phyloP scores from a whole-genome alignment of 164 flowering plant genomes.

The Aristolochia fimbriata region DNA sequence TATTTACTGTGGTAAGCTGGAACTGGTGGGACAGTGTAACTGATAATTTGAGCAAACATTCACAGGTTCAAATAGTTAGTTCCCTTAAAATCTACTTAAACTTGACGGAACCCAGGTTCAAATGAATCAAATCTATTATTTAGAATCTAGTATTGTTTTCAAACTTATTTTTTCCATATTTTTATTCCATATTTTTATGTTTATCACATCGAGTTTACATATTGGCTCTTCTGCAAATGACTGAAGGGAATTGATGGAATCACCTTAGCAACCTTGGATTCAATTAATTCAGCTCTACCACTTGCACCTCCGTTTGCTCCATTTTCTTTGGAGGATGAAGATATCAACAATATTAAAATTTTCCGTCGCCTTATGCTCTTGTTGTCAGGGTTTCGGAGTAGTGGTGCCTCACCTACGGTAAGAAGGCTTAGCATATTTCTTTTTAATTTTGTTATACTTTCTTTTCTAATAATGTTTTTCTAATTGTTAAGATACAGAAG shows the following conservation, averaged over 20 bases:
- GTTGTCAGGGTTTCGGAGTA: conserved; percentile 37
- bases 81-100: too few relatives aligned
- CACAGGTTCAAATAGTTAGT: too few relatives aligned
- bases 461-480: background rate
- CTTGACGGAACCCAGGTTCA: background rate
- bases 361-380: conserved; percentile 52
- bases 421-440: conserved; percentile 3
- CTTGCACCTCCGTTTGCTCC: conserved; percentile 25
- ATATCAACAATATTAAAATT: conserved; percentile 51
- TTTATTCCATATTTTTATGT: background rate
- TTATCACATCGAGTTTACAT: background rate
- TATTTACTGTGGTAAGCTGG: too few relatives aligned
- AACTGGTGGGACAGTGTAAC: too few relatives aligned
- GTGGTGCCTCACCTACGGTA: conserved; percentile 23
- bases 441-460: background rate
- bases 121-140: background rate
- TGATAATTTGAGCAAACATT: too few relatives aligned
- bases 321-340: conserved; percentile 53
- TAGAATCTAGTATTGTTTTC: background rate
- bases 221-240: conserved; percentile 5
- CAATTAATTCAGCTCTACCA: conserved; percentile 40
- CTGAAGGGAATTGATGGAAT: conserved; percentile 87
- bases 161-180: background rate
- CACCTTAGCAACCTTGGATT: conserved; percentile 61
- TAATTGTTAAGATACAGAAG: background rate